These are phyloP conservation scores for Eurotiales sp. DNA, from an alignment of 2,329 filamentous ascomycete species.

Conservation along the genomic window DNA sequence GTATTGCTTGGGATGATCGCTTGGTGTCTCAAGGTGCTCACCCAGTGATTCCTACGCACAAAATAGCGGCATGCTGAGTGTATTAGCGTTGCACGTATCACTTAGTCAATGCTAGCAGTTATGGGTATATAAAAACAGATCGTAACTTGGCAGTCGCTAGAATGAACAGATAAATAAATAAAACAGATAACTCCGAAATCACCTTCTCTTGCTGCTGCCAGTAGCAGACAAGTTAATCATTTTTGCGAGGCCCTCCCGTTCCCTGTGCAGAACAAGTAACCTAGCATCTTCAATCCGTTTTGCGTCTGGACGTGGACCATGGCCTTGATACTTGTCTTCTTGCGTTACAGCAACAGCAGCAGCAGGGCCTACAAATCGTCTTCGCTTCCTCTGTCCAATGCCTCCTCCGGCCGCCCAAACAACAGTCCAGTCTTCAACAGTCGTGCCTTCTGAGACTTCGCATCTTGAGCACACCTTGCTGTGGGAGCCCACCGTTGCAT, in stretches of 20 bases:
- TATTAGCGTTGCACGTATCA: no score
- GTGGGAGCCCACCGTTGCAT: constrained; percentile 46
- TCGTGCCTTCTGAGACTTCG: constrained; percentile 54
- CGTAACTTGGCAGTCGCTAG: constrained; percentile 7
- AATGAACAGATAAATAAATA: neutral
- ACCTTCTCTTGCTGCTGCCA: constrained; percentile 7
- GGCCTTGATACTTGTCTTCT: neutral
- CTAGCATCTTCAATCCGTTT: constrained; percentile 61
- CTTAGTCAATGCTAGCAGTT: no score
- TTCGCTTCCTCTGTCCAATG: constrained; percentile 30
- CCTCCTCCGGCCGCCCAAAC: constrained; percentile 60
- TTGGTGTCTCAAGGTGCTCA: no score
- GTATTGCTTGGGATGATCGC: no score
- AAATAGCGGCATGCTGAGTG: no score
- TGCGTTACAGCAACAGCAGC: no score
- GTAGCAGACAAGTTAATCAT: constrained; percentile 49
- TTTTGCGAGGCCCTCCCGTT: constrained; percentile 64
- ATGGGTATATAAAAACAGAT: constrained; percentile 13
- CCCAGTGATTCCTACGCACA: no score
- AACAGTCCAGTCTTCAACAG: constrained; percentile 64
- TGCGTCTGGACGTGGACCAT: constrained; percentile 42
- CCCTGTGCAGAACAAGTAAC: constrained; percentile 61
- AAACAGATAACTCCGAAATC: neutral
- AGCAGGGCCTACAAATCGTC: constrained; percentile 22
- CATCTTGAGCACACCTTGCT: constrained; percentile 67